Evolutionary conservation across 2,329 filamentous ascomycete genomes (phyloP).

Genomic region (Monosporascus sp.): DNA sequence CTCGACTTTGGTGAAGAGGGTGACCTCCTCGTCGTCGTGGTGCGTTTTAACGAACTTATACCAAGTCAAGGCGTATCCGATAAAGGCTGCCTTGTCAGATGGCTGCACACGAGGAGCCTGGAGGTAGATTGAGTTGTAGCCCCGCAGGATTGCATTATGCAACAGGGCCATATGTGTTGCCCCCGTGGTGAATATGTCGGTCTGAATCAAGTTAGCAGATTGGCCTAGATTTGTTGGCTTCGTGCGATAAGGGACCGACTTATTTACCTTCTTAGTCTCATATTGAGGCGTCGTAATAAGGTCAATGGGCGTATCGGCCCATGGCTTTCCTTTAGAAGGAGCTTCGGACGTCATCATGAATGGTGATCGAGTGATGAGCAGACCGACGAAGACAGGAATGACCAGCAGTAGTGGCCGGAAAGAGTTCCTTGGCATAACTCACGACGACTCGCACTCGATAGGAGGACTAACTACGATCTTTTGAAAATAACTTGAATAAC

Average conservation of each 20-base stretch:
- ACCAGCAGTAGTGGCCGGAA: conserved; percentile 25
- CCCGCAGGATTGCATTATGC: conserved; percentile 58
- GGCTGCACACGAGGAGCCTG: conserved; percentile 49
- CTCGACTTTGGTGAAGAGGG: conserved; percentile 50
- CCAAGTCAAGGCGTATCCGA: conserved; percentile 53
- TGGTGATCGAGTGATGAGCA: conserved; percentile 31
- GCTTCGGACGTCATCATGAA: conserved; percentile 32
- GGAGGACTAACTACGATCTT: conserved; percentile 5
- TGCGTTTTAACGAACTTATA: conserved; percentile 54
- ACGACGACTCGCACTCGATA: conserved; percentile 6
- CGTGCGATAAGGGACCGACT: neutral
- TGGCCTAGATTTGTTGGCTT: neutral
- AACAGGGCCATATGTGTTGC: conserved; percentile 57
- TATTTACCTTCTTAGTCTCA: conserved; percentile 42
- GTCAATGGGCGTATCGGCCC: conserved; percentile 51
- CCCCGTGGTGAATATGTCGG: conserved; percentile 52
- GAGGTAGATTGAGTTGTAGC: conserved; percentile 58
- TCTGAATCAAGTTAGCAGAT: conserved; percentile 25
- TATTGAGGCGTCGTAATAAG: conserved; percentile 49
- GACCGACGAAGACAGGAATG: conserved; percentile 28
- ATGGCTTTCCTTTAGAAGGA: conserved; percentile 28
- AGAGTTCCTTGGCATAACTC: conserved; percentile 11
- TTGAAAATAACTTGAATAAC: too few species aligned
- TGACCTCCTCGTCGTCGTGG: conserved; percentile 54
- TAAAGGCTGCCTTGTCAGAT: conserved; percentile 49